A percentile compares a stretch with the other conserved stretches of the same genome.
Evolutionary conservation across 768 basidiomycete species (phyloP).

Genomic region (Mycena galopus): DNA sequence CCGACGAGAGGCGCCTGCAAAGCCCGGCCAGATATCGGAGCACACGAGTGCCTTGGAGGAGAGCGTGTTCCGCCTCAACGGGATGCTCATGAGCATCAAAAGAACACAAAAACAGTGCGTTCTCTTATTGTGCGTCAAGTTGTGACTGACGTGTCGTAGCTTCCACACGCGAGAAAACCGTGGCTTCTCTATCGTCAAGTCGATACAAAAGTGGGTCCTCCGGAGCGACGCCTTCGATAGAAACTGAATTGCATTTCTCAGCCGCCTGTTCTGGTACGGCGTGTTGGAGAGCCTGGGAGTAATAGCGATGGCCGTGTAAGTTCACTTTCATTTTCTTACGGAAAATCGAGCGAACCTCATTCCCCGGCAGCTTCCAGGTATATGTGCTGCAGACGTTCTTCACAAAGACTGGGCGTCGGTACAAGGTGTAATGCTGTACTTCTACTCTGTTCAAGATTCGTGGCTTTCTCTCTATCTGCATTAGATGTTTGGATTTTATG

Average conservation of each 20-base stretch:
- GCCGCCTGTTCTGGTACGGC: conserved; percentile 95
- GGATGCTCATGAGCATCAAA: conserved; percentile 90
- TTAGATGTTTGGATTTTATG: background rate
- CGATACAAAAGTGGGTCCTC: conserved; percentile 79
- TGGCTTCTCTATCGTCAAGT: conserved; percentile 93
- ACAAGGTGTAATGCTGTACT: conserved; percentile 75
- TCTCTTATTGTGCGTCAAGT: background rate
- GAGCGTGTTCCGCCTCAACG: conserved; percentile 92
- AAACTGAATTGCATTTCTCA: conserved; percentile 45
- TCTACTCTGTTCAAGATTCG: conserved; percentile 5
- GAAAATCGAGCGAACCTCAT: background rate
- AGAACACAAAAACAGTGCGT: conserved; percentile 94
- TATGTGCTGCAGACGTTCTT: conserved; percentile 97
- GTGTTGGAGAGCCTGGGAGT: conserved; percentile 84
- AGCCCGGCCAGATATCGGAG: conserved; percentile 88
- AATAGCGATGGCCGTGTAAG: conserved; percentile 90
- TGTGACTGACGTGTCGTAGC: conserved; percentile 55
- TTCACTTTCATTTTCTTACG: conserved; percentile 30
- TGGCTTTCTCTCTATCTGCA: background rate
- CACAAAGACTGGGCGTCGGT: conserved; percentile 90
- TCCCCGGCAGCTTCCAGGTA: conserved; percentile 77
- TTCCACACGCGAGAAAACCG: conserved; percentile 96
- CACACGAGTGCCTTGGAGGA: conserved; percentile 96
- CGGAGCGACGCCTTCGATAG: background rate
- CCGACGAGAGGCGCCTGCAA: conserved; percentile 88